Evolutionary conservation across 2,329 filamentous ascomycete genomes (phyloP), one percentile per base, ranked within the genome.

Genomic region (Botrytis fragariae): DNA sequence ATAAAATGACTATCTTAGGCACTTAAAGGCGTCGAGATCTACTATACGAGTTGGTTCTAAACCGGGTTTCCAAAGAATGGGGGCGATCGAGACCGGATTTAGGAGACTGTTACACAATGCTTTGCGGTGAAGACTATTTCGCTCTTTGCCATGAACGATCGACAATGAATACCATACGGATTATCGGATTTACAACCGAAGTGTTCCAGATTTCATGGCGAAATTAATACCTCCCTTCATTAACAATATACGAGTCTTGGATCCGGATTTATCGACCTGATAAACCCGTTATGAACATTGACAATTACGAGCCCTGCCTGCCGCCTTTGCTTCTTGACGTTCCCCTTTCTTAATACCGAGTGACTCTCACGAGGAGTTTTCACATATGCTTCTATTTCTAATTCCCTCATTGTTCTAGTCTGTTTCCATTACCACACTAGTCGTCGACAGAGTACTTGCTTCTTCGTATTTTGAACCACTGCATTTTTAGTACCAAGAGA

Each of bases 51-150:
- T 54, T 39, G 32, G 18, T 57, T 57, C 35, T 35, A 64, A 44
- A 64, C 60, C 60, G 20, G 32, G 25, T 57, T 57, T 42, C 44
- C 29, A 44, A 16, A 63, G 29, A 59, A 68, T 72, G 48, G 71
- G 71, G 71, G 63, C 29, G 62, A 68, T 60, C 63, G 20, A 44
- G 63, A 37, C 37, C 45, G 54, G 71, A 63, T 69, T 72, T 29
- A 35, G 51, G 29, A 45, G 22, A 44, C 25, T n/a, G 62, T 72
- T 44, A 67, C 62, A 72, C 71, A 51, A 57, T 48, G 9, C 39
- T 72, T 60, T 68, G 71, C 71, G 71, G 71, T 72, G 71, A 72
- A 48, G 16, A 69, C 51, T 25, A 39, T 60, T 60, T 45, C 32
- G 32, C 42, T 48, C 51, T 60, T 61, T 59, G 48, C 65, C n/a